Percentiles rank a stretch among this genome's conserved stretches.
phyloP scores from a whole-genome alignment of 73 alveolate genomes.

The Paramecium biaurelia region DNA sequence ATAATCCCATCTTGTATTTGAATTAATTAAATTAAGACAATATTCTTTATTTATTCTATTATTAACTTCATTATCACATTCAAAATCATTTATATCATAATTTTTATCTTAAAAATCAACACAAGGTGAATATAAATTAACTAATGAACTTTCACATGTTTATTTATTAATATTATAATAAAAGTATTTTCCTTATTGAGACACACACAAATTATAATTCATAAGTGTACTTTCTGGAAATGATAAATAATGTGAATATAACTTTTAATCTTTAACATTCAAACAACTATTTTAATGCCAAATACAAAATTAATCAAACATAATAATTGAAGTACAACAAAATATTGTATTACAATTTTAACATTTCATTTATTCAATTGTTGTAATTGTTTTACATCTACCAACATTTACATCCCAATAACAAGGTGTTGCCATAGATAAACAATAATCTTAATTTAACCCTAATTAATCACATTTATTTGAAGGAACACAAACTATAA shows the following conservation, averaged over 20 bases:
- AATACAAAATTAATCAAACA: neutral
- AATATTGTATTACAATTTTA: neutral
- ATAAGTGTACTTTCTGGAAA: neutral
- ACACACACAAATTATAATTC: neutral
- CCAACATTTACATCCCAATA: neutral
- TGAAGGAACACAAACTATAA: neutral
- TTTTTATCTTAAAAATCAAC: neutral
- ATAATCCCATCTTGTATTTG: conserved; percentile 19
- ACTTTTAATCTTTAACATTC: neutral
- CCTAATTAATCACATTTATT: neutral
- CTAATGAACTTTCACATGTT: neutral
- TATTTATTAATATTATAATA: neutral
- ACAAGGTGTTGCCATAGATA: neutral
- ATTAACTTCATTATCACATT: neutral
- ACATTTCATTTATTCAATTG: neutral
- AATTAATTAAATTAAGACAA: neutral
- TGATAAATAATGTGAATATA: neutral
- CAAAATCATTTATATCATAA: neutral
- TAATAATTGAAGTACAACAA: neutral
- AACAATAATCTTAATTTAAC: neutral
- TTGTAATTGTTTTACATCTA: neutral
- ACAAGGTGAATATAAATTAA: neutral
- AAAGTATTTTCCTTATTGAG: neutral
- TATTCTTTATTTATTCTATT: neutral
- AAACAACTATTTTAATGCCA: neutral